phyloP scores from a whole-genome alignment of 257 asterid species.

The Leptodermis oblonga region DNA sequence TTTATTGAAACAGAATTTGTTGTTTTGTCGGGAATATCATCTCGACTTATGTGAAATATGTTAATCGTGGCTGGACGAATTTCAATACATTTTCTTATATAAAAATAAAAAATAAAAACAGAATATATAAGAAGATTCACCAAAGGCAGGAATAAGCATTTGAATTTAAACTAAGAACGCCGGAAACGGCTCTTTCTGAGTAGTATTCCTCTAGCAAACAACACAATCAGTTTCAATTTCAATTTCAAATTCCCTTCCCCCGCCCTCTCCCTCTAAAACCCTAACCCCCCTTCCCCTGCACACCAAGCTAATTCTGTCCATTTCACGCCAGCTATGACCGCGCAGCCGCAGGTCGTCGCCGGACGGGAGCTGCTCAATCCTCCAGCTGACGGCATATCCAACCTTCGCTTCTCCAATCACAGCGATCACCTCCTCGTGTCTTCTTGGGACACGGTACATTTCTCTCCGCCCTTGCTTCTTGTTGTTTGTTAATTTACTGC shows the following conservation, averaged over 20 bases:
- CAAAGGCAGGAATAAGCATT: too few species aligned
- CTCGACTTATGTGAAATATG: too few species aligned
- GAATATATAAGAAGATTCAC: not conserved
- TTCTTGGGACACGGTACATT: constrained; percentile 79
- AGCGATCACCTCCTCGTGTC: constrained; percentile 78
- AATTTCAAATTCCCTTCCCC: not conserved
- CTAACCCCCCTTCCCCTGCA: not conserved
- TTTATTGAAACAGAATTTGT: too few species aligned
- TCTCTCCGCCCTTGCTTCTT: not conserved
- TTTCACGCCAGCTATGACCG: constrained; percentile 40
- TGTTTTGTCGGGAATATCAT: too few species aligned
- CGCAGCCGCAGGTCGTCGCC: constrained; percentile 38
- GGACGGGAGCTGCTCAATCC: constrained; percentile 62
- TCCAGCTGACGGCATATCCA: constrained; percentile 74
- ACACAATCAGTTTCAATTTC: not conserved
- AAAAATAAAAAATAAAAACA: too few species aligned
- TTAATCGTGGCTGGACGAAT: too few species aligned
- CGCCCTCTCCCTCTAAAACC: constrained; percentile 2
- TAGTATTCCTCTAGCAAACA: too few species aligned
- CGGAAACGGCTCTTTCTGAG: not conserved
- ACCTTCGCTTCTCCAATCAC: constrained; percentile 83
- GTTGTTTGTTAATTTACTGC: not conserved
- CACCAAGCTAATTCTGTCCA: not conserved
- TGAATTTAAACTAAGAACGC: constrained; percentile 3
- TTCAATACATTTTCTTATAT: too few species aligned